These are phyloP conservation scores for Fusarium sp. DNA, from an alignment of 2,329 filamentous ascomycete species.

Conservation along the genomic window DNA sequence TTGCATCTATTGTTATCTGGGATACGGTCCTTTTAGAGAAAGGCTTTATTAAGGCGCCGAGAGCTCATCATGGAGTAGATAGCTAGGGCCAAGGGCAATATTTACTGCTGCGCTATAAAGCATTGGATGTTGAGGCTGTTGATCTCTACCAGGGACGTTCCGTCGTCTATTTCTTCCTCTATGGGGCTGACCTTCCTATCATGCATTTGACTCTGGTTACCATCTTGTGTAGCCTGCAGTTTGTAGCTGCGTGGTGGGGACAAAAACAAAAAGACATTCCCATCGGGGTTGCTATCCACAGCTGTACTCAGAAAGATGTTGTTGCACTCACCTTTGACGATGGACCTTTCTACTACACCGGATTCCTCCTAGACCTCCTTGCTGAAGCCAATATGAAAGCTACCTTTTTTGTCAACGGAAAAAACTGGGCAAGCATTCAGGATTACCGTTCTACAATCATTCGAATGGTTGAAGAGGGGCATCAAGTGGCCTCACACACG, in stretches of 20 bases:
- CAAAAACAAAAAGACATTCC: not conserved
- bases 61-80: not conserved
- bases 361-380: slow-evolving; percentile 48
- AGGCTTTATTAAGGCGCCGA: not conserved
- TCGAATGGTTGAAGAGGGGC: slow-evolving; percentile 59
- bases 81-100: no score
- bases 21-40: not conserved
- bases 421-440: slow-evolving; percentile 40
- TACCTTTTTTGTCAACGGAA: slow-evolving; percentile 46
- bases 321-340: slow-evolving; percentile 56
- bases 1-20: not conserved
- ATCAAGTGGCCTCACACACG: slow-evolving; percentile 67
- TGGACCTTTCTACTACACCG: slow-evolving; percentile 52
- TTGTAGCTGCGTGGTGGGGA: not conserved
- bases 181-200: not conserved
- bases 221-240: not conserved
- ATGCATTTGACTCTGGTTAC: not conserved
- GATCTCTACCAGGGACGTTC: not conserved
- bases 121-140: not conserved
- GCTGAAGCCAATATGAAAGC: slow-evolving; percentile 40
- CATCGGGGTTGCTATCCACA: slow-evolving; percentile 32
- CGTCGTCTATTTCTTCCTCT: not conserved
- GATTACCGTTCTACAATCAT: slow-evolving; percentile 37
- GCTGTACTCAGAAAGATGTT: slow-evolving; percentile 40
- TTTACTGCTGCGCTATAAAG: not conserved